A percentile compares a stretch with the other conserved stretches of the same genome.
phyloP scores from a whole-genome alignment of 352 stramenopile species.

The Sclerospora graminicola region DNA sequence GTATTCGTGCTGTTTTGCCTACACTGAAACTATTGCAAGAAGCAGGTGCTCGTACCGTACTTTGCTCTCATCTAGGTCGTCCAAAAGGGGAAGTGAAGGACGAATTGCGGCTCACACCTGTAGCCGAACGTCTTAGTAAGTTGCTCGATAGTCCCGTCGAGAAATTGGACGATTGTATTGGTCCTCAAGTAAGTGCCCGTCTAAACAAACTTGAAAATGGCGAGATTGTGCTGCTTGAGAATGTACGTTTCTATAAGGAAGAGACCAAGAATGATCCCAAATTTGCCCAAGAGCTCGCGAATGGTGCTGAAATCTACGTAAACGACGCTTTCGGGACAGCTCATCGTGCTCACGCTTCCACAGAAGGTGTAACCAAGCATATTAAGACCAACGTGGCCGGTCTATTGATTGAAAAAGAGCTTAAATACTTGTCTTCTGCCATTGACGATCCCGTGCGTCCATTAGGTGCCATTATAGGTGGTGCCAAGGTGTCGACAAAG shows the following conservation, averaged over 20 bases:
- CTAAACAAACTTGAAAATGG: slow-evolving; percentile 82
- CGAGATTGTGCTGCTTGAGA: slow-evolving; percentile 90
- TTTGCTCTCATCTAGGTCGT: slow-evolving; percentile 96
- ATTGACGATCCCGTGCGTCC: slow-evolving; percentile 85
- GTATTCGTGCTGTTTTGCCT: slow-evolving; percentile 92
- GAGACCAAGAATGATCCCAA: slow-evolving; percentile 93
- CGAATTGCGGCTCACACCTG: slow-evolving; percentile 81
- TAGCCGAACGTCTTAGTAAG: slow-evolving; percentile 89
- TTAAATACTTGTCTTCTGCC: slow-evolving; percentile 91
- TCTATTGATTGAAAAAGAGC: slow-evolving; percentile 96
- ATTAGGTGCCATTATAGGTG: slow-evolving; percentile 93
- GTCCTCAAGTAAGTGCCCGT: slow-evolving; percentile 76
- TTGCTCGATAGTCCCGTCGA: slow-evolving; percentile 88
- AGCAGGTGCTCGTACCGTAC: slow-evolving; percentile 90
- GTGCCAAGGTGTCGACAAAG: slow-evolving; percentile 94
- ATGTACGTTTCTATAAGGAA: slow-evolving; percentile 96
- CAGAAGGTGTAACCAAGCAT: slow-evolving; percentile 94
- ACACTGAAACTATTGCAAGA: slow-evolving; percentile 89
- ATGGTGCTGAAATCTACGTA: slow-evolving; percentile 91
- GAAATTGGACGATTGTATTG: slow-evolving; percentile 94
- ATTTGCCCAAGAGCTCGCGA: slow-evolving; percentile 92
- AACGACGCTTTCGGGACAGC: slow-evolving; percentile 98
- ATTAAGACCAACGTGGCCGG: slow-evolving; percentile 89
- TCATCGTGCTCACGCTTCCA: slow-evolving; percentile 96
- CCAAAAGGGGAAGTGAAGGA: slow-evolving; percentile 89